phyloP scores from a whole-genome alignment of 176 grass and related monocot genomes.

The Areca catechu region DNA sequence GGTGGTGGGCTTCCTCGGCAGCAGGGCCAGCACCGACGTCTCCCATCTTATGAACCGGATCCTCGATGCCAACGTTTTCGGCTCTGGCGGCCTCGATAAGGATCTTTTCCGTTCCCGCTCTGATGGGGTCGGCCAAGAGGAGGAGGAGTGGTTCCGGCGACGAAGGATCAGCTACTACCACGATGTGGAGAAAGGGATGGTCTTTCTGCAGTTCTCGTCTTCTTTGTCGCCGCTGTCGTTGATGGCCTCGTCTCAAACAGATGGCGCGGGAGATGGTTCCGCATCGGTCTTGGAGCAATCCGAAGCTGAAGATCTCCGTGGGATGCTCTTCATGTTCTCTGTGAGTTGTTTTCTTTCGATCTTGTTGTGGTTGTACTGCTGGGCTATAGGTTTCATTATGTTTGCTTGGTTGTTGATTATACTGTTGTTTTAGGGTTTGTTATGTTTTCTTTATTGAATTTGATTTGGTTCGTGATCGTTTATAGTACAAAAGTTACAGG shows the following conservation, averaged over 20 bases:
- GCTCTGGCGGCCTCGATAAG: conserved; percentile 37
- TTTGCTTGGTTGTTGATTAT: conserved; percentile 3
- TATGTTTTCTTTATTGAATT: too few relatives aligned
- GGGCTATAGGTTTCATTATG: background rate
- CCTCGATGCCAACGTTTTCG: conserved; percentile 56
- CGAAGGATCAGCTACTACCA: conserved; percentile 60
- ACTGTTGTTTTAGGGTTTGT: background rate
- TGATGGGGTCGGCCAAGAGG: background rate
- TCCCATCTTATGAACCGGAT: conserved; percentile 65
- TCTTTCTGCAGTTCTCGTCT: conserved; percentile 54
- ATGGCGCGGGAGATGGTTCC: background rate
- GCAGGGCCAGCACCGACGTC: conserved; percentile 16
- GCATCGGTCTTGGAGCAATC: conserved; percentile 20
- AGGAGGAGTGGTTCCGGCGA: conserved; percentile 28
- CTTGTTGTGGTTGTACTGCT: background rate
- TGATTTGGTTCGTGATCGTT: too few relatives aligned
- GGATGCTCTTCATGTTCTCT: conserved; percentile 84
- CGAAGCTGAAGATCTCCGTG: conserved; percentile 34
- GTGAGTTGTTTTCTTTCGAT: conserved; percentile 30
- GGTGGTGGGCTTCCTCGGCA: conserved; percentile 56
- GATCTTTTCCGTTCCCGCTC: conserved; percentile 14
- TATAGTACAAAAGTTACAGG: too few relatives aligned
- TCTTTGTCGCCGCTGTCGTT: conserved; percentile 16
- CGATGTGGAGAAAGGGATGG: conserved; percentile 48
- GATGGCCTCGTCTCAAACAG: conserved; percentile 4